phyloP scores from a whole-genome alignment of 768 basidiomycete species.

The Tremella fuciformis region DNA sequence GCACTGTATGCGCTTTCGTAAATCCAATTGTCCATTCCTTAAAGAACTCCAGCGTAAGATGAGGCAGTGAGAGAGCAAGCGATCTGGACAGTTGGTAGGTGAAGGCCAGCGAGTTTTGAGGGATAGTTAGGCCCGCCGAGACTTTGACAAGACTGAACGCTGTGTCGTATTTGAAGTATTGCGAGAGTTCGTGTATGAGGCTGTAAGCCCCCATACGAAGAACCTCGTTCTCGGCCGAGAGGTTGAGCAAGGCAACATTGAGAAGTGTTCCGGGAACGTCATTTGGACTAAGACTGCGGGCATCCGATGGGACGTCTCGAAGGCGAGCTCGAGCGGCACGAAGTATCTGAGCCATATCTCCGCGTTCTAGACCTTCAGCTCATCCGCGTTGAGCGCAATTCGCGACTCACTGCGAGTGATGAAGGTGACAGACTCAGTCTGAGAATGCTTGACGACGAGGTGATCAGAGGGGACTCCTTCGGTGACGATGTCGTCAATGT shows the following conservation, averaged over 20 bases:
- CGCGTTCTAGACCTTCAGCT: slow-evolving; percentile 57
- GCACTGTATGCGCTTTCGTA: slow-evolving; percentile 55
- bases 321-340: slow-evolving; percentile 32
- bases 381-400: neutral
- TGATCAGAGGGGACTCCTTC: slow-evolving; percentile 56
- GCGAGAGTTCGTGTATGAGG: slow-evolving; percentile 56
- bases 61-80: slow-evolving; percentile 55
- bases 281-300: slow-evolving; percentile 71
- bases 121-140: slow-evolving; percentile 33
- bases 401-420: slow-evolving; percentile 32
- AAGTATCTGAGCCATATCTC: slow-evolving; percentile 52
- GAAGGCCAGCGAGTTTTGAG: slow-evolving; percentile 32
- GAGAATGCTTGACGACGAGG: slow-evolving; percentile 34
- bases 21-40: slow-evolving; percentile 70
- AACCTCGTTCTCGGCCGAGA: slow-evolving; percentile 69
- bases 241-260: slow-evolving; percentile 79
- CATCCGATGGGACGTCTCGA: slow-evolving; percentile 42
- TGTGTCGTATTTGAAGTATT: slow-evolving; percentile 41
- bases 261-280: slow-evolving; percentile 78
- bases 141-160: slow-evolving; percentile 10
- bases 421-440: slow-evolving; percentile 32
- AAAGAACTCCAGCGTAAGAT: slow-evolving; percentile 81
- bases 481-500: slow-evolving; percentile 83
- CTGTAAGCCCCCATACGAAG: slow-evolving; percentile 77
- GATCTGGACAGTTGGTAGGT: slow-evolving; percentile 15